These are phyloP conservation scores for Neurospora discreta DNA, from an alignment of 495 filamentous ascomycete genomes.

Conservation along the genomic window DNA sequence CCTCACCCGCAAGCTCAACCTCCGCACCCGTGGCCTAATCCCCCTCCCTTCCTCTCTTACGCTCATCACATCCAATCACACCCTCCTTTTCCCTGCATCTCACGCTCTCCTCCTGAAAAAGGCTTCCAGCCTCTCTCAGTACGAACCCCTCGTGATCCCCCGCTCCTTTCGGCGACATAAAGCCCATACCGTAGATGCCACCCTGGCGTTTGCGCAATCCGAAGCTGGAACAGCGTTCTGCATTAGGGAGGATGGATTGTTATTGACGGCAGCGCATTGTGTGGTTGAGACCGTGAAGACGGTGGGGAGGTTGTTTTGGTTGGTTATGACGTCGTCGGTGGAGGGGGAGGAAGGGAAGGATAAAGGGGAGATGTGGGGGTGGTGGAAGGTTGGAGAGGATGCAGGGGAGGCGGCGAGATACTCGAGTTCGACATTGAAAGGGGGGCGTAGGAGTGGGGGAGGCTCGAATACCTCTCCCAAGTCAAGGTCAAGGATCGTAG, in stretches of 20 bases:
- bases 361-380: no score
- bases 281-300: constrained; percentile 20
- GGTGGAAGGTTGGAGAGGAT: no score
- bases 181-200: constrained; percentile 13
- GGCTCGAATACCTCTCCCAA: neutral
- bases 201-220: constrained; percentile 37
- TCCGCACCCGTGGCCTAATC: no score
- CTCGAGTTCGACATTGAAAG: no score
- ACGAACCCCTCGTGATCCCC: neutral
- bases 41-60: neutral
- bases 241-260: constrained; percentile 26
- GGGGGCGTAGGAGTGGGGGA: neutral
- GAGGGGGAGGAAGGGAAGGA: neutral
- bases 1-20: neutral
- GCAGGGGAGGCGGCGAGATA: no score
- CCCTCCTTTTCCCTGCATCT: neutral
- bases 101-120: constrained; percentile 12
- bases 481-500: constrained; percentile 13
- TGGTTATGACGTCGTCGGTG: neutral
- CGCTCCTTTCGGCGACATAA: neutral
- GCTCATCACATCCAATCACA: neutral
- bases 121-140: constrained; percentile 5
- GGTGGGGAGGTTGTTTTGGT: neutral
- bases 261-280: constrained; percentile 39
- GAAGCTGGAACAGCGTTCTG: constrained; percentile 40